These are phyloP conservation scores for Nicotiana paniculata DNA, from an alignment of 257 asterid genomes.

Conservation along the genomic window DNA sequence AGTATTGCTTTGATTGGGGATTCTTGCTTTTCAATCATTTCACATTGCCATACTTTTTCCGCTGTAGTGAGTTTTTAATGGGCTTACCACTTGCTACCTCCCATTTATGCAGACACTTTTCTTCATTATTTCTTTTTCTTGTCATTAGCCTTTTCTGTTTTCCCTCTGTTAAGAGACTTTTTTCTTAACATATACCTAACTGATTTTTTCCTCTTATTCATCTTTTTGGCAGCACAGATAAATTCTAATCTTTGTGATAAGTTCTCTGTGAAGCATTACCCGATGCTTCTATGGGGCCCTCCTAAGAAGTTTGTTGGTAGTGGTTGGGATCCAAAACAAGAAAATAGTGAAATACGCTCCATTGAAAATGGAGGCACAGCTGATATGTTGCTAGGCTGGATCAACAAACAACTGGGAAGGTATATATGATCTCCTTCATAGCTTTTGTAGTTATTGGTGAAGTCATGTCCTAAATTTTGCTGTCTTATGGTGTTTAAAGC, in stretches of 20 bases:
- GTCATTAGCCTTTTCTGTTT: neutral
- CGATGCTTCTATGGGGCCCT: conserved; percentile 85
- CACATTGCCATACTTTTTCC: neutral
- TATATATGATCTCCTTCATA: conserved; percentile 12
- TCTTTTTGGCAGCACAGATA: conserved; percentile 91
- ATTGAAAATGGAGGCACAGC: conserved; percentile 63
- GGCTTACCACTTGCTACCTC: neutral
- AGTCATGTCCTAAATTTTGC: conserved; percentile 1
- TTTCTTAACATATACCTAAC: conserved; percentile 18
- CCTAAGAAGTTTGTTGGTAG: conserved; percentile 71
- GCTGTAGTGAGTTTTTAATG: neutral
- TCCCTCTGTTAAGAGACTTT: neutral
- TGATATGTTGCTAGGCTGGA: conserved; percentile 66
- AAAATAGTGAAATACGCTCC: conserved; percentile 45
- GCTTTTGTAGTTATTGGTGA: neutral
- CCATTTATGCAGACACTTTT: neutral
- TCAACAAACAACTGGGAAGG: conserved; percentile 72
- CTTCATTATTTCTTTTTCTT: neutral
- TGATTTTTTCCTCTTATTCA: conserved; percentile 29
- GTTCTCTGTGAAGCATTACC: conserved; percentile 72
- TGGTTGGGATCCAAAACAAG: conserved; percentile 64
- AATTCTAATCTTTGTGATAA: conserved; percentile 76
- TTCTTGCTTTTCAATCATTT: neutral
- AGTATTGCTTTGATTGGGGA: neutral
- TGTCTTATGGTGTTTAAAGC: neutral